phyloP scores from a whole-genome alignment of 116 monocot species.

The Trichopus zeylanicus region DNA sequence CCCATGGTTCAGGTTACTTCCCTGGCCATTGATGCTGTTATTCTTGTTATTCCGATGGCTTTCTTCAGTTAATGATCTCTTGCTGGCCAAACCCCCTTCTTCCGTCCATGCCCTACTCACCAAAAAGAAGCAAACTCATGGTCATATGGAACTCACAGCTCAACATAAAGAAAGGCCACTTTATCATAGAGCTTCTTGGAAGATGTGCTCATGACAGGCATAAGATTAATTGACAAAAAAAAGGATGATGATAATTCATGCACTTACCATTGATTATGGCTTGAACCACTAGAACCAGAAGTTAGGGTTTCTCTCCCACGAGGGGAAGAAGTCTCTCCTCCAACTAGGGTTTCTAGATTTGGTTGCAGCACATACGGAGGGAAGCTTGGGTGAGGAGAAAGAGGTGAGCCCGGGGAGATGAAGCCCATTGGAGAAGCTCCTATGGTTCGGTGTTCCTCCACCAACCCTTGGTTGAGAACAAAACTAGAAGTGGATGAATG shows the following conservation, averaged over 20 bases:
- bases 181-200: neutral
- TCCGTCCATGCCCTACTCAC: constrained; percentile 21
- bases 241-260: too few relatives aligned
- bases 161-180: neutral
- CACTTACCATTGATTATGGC: constrained; percentile 17
- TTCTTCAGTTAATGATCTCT: constrained; percentile 3
- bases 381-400: constrained; percentile 7
- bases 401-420: constrained; percentile 16
- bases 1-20: neutral
- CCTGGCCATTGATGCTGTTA: neutral
- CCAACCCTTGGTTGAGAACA: constrained; percentile 19
- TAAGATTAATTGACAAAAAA: neutral
- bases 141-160: too few relatives aligned
- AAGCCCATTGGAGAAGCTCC: constrained; percentile 17
- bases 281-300: neutral
- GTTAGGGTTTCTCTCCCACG: neutral
- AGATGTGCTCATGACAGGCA: neutral
- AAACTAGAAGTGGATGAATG: constrained; percentile 10
- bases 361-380: constrained; percentile 15
- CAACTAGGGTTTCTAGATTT: neutral
- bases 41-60: neutral
- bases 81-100: constrained; percentile 12
- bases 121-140: neutral
- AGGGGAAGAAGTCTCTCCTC: neutral
- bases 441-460: constrained; percentile 16